A percentile compares a stretch with the other conserved stretches of the same genome.
These are phyloP conservation scores for Globisporangium cylindrosporum DNA, from an alignment of 352 stramenopile genomes.

Conservation along the genomic window DNA sequence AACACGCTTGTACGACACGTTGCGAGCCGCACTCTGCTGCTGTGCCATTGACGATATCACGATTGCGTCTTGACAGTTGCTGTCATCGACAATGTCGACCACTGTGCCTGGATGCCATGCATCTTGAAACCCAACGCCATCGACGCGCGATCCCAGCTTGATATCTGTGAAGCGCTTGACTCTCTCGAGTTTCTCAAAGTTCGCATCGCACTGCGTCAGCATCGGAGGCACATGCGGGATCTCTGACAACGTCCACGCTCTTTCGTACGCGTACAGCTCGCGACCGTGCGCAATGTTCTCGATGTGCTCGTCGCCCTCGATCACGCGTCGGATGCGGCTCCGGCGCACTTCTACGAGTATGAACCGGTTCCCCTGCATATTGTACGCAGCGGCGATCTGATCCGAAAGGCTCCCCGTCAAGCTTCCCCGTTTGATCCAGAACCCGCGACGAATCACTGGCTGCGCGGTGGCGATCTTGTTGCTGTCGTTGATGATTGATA, in stretches of 20 bases:
- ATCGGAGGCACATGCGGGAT: slow-evolving; percentile 40
- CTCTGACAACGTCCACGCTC: slow-evolving; percentile 61
- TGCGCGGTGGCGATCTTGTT: slow-evolving; percentile 9
- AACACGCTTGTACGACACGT: slow-evolving; percentile 22
- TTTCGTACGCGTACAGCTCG: slow-evolving; percentile 61
- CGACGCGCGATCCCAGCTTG: slow-evolving; percentile 51
- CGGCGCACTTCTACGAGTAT: slow-evolving; percentile 66
- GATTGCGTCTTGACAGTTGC: neutral
- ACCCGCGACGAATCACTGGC: slow-evolving; percentile 29
- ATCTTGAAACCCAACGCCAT: slow-evolving; percentile 47
- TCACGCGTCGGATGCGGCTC: slow-evolving; percentile 71
- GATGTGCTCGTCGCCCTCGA: slow-evolving; percentile 56
- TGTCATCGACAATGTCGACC: slow-evolving; percentile 35
- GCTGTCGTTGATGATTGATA: neutral
- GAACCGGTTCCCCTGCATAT: slow-evolving; percentile 47
- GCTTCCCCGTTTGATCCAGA: slow-evolving; percentile 57
- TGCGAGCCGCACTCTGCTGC: neutral
- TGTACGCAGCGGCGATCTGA: slow-evolving; percentile 37
- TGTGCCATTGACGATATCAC: neutral
- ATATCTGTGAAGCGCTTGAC: slow-evolving; percentile 43
- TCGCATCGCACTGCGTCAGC: slow-evolving; percentile 17
- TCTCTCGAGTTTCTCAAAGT: slow-evolving; percentile 11
- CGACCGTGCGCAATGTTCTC: slow-evolving; percentile 39
- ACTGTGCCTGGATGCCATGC: slow-evolving; percentile 66
- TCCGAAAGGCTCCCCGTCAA: slow-evolving; percentile 43